Evolutionary conservation across 2,329 filamentous ascomycete species (phyloP).

Genomic region (Emmonsia crescens): DNA sequence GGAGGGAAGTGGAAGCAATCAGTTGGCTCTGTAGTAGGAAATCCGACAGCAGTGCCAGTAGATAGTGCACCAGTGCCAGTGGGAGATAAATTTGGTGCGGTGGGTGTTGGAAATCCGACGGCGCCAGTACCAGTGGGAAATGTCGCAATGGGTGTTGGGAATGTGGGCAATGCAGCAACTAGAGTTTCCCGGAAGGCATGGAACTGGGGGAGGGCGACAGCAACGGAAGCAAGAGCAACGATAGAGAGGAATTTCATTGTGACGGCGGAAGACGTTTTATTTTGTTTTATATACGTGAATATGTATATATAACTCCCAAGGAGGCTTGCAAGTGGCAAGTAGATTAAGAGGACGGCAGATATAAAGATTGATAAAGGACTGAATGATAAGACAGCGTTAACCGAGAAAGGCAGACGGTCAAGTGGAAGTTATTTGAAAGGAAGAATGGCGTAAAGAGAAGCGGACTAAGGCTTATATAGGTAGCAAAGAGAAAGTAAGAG

Average conservation of each 20-base stretch:
- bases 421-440: neutral
- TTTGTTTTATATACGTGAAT: neutral
- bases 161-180: neutral
- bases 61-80: neutral
- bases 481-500: neutral
- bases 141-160: neutral
- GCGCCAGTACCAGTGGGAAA: slow-evolving; percentile 1
- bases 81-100: neutral
- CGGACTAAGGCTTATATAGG: neutral
- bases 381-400: neutral
- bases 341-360: neutral
- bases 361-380: neutral
- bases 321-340: neutral
- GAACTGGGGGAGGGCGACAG: slow-evolving; percentile 1
- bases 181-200: neutral
- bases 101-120: neutral
- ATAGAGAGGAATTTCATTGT: slow-evolving; percentile 9
- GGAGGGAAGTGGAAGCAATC: slow-evolving; percentile 1
- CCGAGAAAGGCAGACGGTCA: neutral
- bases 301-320: neutral
- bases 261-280: neutral
- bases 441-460: neutral
- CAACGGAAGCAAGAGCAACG: slow-evolving; percentile 5
- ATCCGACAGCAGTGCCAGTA: neutral
- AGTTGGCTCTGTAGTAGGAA: neutral